Base-by-base conservation (phyloP, 495 filamentous ascomycete species). In the Penicillium paradoxum region DNA sequence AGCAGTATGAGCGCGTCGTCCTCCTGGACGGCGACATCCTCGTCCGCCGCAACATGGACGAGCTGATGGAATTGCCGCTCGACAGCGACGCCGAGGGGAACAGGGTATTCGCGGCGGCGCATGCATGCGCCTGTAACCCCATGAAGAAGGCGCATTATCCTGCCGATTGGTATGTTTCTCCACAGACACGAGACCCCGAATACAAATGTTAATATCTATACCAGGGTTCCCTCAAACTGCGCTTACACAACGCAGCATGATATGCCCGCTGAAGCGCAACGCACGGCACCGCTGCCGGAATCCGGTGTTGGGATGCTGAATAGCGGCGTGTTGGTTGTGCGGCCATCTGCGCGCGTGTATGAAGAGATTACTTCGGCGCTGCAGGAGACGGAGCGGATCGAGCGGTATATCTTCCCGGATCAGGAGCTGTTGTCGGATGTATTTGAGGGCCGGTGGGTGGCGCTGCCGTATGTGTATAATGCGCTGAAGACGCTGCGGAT, bases 101-200 rank as follows among this genome's bases (percentile, higher is more conserved):
- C 29, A 70, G 75, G 36, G 81, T 89, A 6, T 88, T 90, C 62
- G 87, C 84, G 0, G 84, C 86, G 2, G 76, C 78, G 54, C 84
- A 89, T 67, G 89, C 87, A 6, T 93, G 89, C 68, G 80, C 86
- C 6, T 93, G 89, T 69, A 93, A 93, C 70, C 87, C 89, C 6
- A 63, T 86, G 55, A 77, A 81, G 48, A 85, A 84, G 65, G 47
- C 74, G 11, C 84, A 90, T 68, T 91, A 93, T 64, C 89, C 89
- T 1, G 61, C 67, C 17, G 59, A 82, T 63, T 93, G 87, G 87
- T 83, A 71, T 51, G 71, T 25, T 29, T 4, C 17, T 2, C 21
- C n/a, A n/a, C n/a, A n/a, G n/a, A n/a, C n/a, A n/a, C n/a, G n/a
- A n/a, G n/a, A n/a, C n/a, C n/a, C n/a, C n/a, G n/a, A n/a, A n/a